Evolutionary conservation across 129 eudicot species (phyloP).

Genomic region (Flaveria robusta): DNA sequence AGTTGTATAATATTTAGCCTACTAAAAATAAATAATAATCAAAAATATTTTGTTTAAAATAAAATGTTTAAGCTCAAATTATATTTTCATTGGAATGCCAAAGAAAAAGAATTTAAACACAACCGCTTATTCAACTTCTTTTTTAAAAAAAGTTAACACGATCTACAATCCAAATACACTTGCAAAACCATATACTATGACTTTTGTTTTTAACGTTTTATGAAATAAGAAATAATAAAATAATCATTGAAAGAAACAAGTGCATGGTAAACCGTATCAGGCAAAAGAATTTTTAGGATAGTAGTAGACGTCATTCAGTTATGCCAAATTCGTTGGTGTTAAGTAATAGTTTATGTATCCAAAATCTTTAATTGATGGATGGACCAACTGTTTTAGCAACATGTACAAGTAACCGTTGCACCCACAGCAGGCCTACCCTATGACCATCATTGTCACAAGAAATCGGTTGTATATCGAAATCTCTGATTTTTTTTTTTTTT

Average conservation of each 20-base stretch:
- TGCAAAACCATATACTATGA: too few species aligned
- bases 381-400: constrained; percentile 36
- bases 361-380: constrained; percentile 25
- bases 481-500: neutral
- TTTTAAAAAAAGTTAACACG: too few species aligned
- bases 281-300: constrained; percentile 23
- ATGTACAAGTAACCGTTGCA: constrained; percentile 32
- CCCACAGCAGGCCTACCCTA: constrained; percentile 14
- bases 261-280: neutral
- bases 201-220: too few species aligned
- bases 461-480: neutral
- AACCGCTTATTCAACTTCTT: too few species aligned
- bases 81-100: neutral
- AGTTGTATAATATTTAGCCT: too few species aligned
- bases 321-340: constrained; percentile 25
- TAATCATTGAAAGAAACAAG: neutral
- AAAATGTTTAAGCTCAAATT: too few species aligned
- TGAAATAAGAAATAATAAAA: neutral
- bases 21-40: too few species aligned
- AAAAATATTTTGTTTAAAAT: too few species aligned
- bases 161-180: too few species aligned
- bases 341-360: constrained; percentile 1
- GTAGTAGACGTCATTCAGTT: constrained; percentile 28
- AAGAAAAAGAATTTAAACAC: too few species aligned
- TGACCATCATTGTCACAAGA: neutral